phyloP scores from a whole-genome alignment of 257 asterid genomes.

The Linaria vulgaris region DNA sequence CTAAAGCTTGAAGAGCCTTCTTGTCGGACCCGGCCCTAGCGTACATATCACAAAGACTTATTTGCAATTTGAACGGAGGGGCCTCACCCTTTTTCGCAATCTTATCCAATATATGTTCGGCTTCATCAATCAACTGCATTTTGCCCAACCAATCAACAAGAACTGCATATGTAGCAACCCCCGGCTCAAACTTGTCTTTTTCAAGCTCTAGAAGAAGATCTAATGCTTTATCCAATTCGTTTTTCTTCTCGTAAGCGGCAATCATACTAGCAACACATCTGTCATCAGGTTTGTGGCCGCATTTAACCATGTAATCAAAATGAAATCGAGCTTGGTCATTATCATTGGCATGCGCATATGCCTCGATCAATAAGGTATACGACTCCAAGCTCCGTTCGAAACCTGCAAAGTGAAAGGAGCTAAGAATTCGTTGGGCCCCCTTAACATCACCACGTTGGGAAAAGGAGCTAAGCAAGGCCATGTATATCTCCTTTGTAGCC shows the following conservation, averaged over 20 bases:
- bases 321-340: constrained; percentile 39
- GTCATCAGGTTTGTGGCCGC: constrained; percentile 81
- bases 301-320: constrained; percentile 54
- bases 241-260: constrained; percentile 54
- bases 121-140: constrained; percentile 73
- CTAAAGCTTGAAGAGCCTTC: constrained; percentile 80
- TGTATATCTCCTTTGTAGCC: constrained; percentile 54
- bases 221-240: constrained; percentile 61
- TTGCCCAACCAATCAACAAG: constrained; percentile 76
- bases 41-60: constrained; percentile 81
- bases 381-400: constrained; percentile 46
- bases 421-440: constrained; percentile 44
- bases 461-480: constrained; percentile 65
- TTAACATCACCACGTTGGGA: constrained; percentile 37
- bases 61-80: constrained; percentile 68
- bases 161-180: constrained; percentile 66
- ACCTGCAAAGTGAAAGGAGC: constrained; percentile 54
- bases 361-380: constrained; percentile 60
- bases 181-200: constrained; percentile 70
- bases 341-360: constrained; percentile 40
- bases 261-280: constrained; percentile 64
- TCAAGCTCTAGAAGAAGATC: constrained; percentile 64
- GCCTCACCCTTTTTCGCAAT: constrained; percentile 67
- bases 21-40: constrained; percentile 55
- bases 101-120: constrained; percentile 71